Evolutionary conservation across 2,329 filamentous ascomycete genomes (phyloP), one percentile per base, ranked within the genome.

Genomic region (Trichoderma citrinoviride): DNA sequence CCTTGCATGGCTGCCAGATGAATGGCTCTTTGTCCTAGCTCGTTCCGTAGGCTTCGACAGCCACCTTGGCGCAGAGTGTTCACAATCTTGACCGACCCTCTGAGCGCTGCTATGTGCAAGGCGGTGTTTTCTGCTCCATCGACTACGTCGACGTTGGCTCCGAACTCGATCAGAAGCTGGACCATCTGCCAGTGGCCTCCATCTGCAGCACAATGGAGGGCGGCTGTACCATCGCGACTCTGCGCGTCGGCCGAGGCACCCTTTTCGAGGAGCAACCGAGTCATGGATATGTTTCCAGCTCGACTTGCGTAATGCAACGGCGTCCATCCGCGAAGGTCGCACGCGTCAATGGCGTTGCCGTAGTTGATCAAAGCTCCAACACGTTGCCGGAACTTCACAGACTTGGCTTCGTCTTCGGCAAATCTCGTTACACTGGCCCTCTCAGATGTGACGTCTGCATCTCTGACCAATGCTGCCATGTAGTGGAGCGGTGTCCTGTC

Each of bases 261-360:
- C 25, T 25, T 56, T 27, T 44, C 37, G 2, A 63, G 61, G 37
- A 63, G 61, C 7, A 40, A 7, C 46, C n/a, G 25, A 10, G 19
- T 50, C 41, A 56, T 47, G 2, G 15, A 19, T 5, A 14, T 14
- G 7, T 27, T 46, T 6, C 40, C 23, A 10, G 23, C 10, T 37
- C 19, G 7, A 15, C 61, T 56, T 7, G 61, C 61, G n/a, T 64
- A 56, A 17, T 64, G 61, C 17, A 64, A 37, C 19, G 61, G 61
- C 19, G 61, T 56, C 61, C 52, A 56, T 46, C 43, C 49, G 7
- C 40, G n/a, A 7, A 49, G 15, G 19, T 63, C 61, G 5, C 50
- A 3, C 3, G 41, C 61, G 7, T 63, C 47, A 1, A 40, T 19
- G 14, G 47, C 25, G 19, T 17, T 27, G 4, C 41, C 61, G n/a